Base-by-base conservation (phyloP, 352 stramenopile species). In the Globisporangium apiculatum region DNA sequence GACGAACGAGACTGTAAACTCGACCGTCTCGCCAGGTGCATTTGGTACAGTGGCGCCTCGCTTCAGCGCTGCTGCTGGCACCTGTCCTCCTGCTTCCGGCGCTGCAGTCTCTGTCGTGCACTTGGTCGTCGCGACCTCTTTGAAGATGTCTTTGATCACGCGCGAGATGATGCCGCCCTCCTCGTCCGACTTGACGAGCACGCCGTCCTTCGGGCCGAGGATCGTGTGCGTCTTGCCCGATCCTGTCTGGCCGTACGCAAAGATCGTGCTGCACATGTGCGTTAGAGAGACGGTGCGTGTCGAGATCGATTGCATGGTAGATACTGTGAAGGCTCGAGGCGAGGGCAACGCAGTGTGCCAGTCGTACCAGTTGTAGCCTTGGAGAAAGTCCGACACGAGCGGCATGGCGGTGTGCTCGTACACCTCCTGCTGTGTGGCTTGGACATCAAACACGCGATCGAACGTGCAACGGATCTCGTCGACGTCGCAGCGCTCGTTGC, bases 401-500 rank as follows among this genome's bases (percentile, higher is more conserved):
- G 74, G 73, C 62, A 87, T 83, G 31, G 79, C 79, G 11, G 76
- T 79, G 67, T 84, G 61, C 24, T 84, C 69, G 61, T 88, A 92
- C 3, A 92, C 78, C 24, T 92, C 73, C 43, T 76, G 58, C 58
- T 92, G 79, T 3, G 60, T 89, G 8, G 79, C 72, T 49, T 82
- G 36, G 51, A 67, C 54, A 50, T 78, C 66, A 58, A 92, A 92
- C 7, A 90, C 79, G 53, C 68, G 75, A 58, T 90, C 80, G 51
- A 90, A 92, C 3, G 73, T 86, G 55, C 68, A 91, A 51, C 82
- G 73, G 53, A 87, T 86, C 64, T 87, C 79, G 60, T 89, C 79
- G 18, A 87, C 79, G 35, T 89, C 76, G 50, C 76, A 87, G 41
- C 68, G 73, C n/a, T 83, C 74, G 62, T 83, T 86, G 50, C 76